Evolutionary conservation across 257 asterid genomes (phyloP), one percentile per base, ranked within the genome.

Genomic region (Galeopsis tetrahit): DNA sequence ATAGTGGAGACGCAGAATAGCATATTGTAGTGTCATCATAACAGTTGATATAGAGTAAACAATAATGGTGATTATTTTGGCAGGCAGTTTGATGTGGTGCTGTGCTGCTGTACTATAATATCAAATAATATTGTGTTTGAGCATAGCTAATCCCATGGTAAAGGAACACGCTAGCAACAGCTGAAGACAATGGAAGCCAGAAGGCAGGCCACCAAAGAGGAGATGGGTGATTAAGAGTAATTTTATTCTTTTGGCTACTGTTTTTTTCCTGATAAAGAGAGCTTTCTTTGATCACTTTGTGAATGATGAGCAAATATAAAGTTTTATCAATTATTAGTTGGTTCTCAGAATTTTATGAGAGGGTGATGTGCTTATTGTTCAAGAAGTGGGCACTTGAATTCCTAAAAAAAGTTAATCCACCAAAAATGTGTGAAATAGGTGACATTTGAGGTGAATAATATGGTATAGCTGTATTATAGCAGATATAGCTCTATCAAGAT

Each of bases 401-500:
- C 11, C 59, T 15, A 39, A 49, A 21, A 21, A 21, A 59, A 42
- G 31, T 68, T 11, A 10, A 51, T 14, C 65, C 8, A 21, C 62
- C 44, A 46, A 69, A 46, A 71, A 5, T 4, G 32, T 3, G 33
- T 3, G 17, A 33, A 4, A 13, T 62, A 75, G 68, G 65, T 71
- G 13, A 36, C 42, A 14, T 60, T 69, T 35, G 35, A 15, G 59
- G 76, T 31, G 57, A 15, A 63, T 11, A 38, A 53, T 56, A 70
- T 49, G 35, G 21, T 35, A 55, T 31, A 28, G 52, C 68, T 65
- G 66, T 43, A 62, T 17, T 32, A 49, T 38, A 75, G 74, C 65
- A 76, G 42, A 68, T 63, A 63, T 63, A 74, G 78, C 66, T 53
- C 63, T 53, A 69, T n/a, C 31, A 63, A 17, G 48, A 68, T 11